These are phyloP conservation scores for Chlorophyllum brunneum DNA, from an alignment of 768 basidiomycete genomes.

Conservation along the genomic window DNA sequence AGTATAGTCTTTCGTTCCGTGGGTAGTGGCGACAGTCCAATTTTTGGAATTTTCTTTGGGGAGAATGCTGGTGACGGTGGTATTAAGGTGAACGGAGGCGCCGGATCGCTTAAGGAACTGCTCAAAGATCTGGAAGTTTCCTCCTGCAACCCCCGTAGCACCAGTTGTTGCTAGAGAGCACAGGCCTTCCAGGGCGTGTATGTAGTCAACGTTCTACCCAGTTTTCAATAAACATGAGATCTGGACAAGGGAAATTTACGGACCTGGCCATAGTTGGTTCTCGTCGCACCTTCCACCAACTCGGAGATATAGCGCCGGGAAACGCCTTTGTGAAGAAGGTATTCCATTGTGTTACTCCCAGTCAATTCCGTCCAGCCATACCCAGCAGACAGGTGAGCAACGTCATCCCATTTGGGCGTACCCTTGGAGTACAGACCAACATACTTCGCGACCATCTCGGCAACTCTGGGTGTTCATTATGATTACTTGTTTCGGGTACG, in stretches of 20 bases:
- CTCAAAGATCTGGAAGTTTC: slow-evolving; percentile 85
- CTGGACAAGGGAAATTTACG: slow-evolving; percentile 6
- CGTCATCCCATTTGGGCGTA: slow-evolving; percentile 58
- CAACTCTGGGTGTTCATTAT: slow-evolving; percentile 41
- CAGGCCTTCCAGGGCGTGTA: slow-evolving; percentile 76
- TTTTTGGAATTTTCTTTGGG: slow-evolving; percentile 32
- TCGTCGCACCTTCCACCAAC: slow-evolving; percentile 73
- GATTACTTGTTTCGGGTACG: neutral
- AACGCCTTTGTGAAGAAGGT: slow-evolving; percentile 52
- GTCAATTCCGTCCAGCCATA: slow-evolving; percentile 49
- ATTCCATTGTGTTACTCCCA: slow-evolving; percentile 52
- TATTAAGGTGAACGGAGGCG: slow-evolving; percentile 69
- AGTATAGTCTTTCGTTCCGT: slow-evolving; percentile 52
- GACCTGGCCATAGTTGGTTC: slow-evolving; percentile 84
- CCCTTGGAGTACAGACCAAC: slow-evolving; percentile 49
- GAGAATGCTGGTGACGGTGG: slow-evolving; percentile 54
- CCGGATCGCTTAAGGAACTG: slow-evolving; percentile 67
- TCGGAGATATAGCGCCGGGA: slow-evolving; percentile 60
- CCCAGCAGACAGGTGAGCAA: slow-evolving; percentile 50
- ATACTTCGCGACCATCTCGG: slow-evolving; percentile 48
- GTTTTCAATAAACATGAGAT: neutral
- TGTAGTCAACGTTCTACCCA: slow-evolving; percentile 54
- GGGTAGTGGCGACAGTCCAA: slow-evolving; percentile 51
- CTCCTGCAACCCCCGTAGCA: slow-evolving; percentile 65
- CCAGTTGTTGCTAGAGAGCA: slow-evolving; percentile 69